These are phyloP conservation scores for Pseudomassariella vexata DNA, from an alignment of 2,329 filamentous ascomycete species.

Conservation along the genomic window DNA sequence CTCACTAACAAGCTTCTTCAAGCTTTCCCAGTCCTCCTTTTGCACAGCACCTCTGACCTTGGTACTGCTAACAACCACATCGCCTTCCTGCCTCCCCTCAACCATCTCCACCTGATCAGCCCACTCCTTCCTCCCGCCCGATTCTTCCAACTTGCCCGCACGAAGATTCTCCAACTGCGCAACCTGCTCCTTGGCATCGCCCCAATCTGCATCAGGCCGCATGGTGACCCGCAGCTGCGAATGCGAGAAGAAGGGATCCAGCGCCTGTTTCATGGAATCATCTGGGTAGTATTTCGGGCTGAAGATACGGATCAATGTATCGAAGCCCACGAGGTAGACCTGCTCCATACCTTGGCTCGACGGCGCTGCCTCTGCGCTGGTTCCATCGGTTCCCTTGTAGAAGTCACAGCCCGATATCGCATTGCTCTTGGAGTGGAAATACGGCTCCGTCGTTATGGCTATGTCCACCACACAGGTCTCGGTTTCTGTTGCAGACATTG, in stretches of 20 bases:
- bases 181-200: constrained; percentile 46
- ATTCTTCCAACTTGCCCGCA: constrained; percentile 37
- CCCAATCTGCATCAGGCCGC: constrained; percentile 57
- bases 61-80: constrained; percentile 51
- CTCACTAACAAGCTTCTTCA: constrained; percentile 49
- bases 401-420: constrained; percentile 45
- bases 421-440: constrained; percentile 66
- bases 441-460: constrained; percentile 64
- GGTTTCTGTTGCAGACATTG: background rate
- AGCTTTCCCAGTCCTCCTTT: constrained; percentile 34
- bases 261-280: constrained; percentile 42
- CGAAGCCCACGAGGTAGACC: constrained; percentile 68
- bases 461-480: constrained; percentile 48
- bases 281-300: constrained; percentile 64
- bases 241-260: constrained; percentile 58
- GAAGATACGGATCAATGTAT: constrained; percentile 68
- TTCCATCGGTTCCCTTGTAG: constrained; percentile 26
- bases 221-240: constrained; percentile 60
- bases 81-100: constrained; percentile 36
- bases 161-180: constrained; percentile 47
- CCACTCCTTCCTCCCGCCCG: constrained; percentile 56
- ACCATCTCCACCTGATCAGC: constrained; percentile 54
- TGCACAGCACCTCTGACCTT: constrained; percentile 54
- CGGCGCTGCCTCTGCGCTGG: background rate
- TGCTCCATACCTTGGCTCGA: constrained; percentile 47